A percentile compares a stretch with the other conserved stretches of the same genome.
Evolutionary conservation across 2,329 filamentous ascomycete genomes (phyloP).

Genomic region (Beauveria caledonica): DNA sequence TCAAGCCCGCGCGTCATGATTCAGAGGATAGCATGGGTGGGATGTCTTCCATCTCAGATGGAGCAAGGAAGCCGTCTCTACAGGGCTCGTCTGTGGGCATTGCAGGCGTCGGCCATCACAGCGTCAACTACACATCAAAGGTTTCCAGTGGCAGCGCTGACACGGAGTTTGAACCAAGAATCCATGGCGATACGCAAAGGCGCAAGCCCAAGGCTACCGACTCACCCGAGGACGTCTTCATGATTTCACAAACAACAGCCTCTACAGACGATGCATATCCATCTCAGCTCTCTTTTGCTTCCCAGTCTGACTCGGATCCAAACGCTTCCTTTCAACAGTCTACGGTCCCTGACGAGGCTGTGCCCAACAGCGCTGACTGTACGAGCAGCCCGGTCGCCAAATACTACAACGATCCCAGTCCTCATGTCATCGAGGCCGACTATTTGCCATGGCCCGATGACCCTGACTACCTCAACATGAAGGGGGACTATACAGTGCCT

Average conservation of each 20-base stretch:
- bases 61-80: constrained; percentile 21
- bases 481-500: constrained; percentile 11
- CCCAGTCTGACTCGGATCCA: constrained; percentile 20
- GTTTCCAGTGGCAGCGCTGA: constrained; percentile 11
- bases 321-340: constrained; percentile 10
- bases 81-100: background rate
- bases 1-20: constrained; percentile 36
- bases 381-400: constrained; percentile 20
- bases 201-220: constrained; percentile 16
- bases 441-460: constrained; percentile 53
- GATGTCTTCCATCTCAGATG: constrained; percentile 51
- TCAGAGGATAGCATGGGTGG: constrained; percentile 51
- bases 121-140: constrained; percentile 14
- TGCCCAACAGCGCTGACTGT: constrained; percentile 16
- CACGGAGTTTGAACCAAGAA: background rate
- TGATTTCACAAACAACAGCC: constrained; percentile 40
- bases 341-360: constrained; percentile 13
- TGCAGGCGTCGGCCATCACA: background rate
- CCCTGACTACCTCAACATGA: constrained; percentile 41
- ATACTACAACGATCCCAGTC: constrained; percentile 30
- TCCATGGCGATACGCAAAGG: constrained; percentile 3
- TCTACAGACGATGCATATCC: constrained; percentile 25
- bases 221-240: constrained; percentile 32
- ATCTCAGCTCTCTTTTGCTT: constrained; percentile 24
- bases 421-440: constrained; percentile 45